Conservation (phyloP, 257 asterid genomes). For the Primulina huaijiensis region DNA sequence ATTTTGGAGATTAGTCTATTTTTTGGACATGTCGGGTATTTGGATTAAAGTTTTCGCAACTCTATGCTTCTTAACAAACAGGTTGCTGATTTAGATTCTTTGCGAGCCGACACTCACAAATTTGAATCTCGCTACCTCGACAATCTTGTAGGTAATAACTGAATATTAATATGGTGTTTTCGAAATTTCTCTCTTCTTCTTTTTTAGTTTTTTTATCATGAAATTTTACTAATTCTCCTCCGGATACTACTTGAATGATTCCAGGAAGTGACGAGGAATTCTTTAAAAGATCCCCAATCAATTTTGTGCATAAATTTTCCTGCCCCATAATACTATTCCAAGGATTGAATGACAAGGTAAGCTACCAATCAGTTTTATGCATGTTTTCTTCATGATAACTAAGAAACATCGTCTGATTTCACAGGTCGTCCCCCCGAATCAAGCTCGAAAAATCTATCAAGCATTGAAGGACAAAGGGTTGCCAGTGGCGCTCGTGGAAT, state of each 20-base stretch:
- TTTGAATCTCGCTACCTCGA: conserved; percentile 85
- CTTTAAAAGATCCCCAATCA: conserved; percentile 81
- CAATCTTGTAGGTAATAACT: conserved; percentile 75
- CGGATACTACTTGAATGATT: conserved; percentile 15
- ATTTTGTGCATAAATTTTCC: conserved; percentile 70
- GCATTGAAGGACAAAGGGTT: conserved; percentile 80
- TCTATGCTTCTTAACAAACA: conserved; percentile 29
- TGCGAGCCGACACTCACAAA: conserved; percentile 78
- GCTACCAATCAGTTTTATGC: conserved; percentile 8
- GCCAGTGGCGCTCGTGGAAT: conserved; percentile 87
- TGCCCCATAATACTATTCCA: conserved; percentile 88
- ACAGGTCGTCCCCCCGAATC: conserved; percentile 89
- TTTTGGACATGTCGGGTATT: neutral
- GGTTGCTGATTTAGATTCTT: conserved; percentile 77
- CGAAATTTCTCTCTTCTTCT: conserved; percentile 8
- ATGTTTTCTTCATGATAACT: neutral
- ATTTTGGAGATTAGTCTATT: neutral
- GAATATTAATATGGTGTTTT: neutral
- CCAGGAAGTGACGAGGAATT: conserved; percentile 62
- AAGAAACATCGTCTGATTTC: neutral
- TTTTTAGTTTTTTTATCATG: neutral
- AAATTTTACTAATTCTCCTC: conserved; percentile 6
- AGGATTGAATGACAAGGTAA: conserved; percentile 93
- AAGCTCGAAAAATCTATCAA: conserved; percentile 78
- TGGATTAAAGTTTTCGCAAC: neutral